These are phyloP conservation scores for Sugiyamaella marilandica DNA, from an alignment of 805 yeast species.

Conservation along the genomic window DNA sequence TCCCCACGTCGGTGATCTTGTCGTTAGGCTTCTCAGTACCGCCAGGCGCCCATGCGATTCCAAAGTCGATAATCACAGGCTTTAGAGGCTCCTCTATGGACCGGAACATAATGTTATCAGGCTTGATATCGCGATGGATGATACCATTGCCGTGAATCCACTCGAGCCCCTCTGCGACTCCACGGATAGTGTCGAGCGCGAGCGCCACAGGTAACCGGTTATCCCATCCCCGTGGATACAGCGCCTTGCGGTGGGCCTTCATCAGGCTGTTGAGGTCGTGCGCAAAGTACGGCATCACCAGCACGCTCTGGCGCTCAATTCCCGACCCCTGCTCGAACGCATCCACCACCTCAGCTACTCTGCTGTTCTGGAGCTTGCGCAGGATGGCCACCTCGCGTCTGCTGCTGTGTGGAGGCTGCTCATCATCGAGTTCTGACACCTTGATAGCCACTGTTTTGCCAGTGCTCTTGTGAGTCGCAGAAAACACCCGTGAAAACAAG, in stretches of 20 bases:
- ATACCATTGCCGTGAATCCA: constrained; percentile 29
- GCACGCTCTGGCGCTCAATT: constrained; percentile 23
- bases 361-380: constrained; percentile 12
- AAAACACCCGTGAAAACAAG: constrained; percentile 40
- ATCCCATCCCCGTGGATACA: constrained; percentile 31
- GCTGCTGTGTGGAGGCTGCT: constrained; percentile 51
- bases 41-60: constrained; percentile 54
- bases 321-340: constrained; percentile 16
- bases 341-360: constrained; percentile 26
- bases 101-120: constrained; percentile 64
- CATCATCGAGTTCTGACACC: constrained; percentile 45
- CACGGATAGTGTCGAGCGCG: constrained; percentile 23
- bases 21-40: constrained; percentile 35
- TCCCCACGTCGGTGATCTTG: constrained; percentile 50
- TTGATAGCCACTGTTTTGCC: constrained; percentile 41
- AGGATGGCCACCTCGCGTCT: constrained; percentile 43
- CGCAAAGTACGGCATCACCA: constrained; percentile 41
- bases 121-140: constrained; percentile 49
- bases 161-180: constrained; percentile 24
- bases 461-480: constrained; percentile 19
- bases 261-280: constrained; percentile 36
- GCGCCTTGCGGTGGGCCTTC: constrained; percentile 32
- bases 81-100: constrained; percentile 24
- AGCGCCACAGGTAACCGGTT: constrained; percentile 38
- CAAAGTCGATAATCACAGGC: constrained; percentile 55